Evolutionary conservation across 106 monocot species (phyloP).

Genomic region (Dendrobium huoshanense): DNA sequence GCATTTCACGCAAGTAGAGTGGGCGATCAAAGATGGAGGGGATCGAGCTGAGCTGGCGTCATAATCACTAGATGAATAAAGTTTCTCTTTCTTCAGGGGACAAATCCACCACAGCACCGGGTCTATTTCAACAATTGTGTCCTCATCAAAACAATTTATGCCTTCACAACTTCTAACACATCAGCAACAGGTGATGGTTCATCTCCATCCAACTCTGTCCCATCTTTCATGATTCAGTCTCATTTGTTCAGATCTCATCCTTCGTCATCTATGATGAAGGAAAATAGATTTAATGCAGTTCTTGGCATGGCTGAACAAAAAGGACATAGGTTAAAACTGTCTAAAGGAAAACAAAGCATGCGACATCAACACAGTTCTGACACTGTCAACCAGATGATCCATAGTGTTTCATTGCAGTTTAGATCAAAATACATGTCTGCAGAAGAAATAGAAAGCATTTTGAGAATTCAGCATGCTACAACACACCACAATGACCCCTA

Average conservation of each 20-base stretch:
- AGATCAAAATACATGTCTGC: slow-evolving; percentile 92
- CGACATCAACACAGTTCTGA: slow-evolving; percentile 43
- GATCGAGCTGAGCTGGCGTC: background rate
- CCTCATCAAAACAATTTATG: slow-evolving; percentile 32
- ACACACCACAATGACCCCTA: slow-evolving; percentile 74
- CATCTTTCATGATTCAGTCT: slow-evolving; percentile 17
- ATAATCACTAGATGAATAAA: slow-evolving; percentile 28
- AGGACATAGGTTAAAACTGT: slow-evolving; percentile 41
- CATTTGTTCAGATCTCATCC: slow-evolving; percentile 18
- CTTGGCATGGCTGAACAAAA: slow-evolving; percentile 31
- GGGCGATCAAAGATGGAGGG: no score
- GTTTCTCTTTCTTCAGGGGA: slow-evolving; percentile 17
- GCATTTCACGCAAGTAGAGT: no score
- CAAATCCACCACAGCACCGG: slow-evolving; percentile 16
- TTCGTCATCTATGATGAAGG: slow-evolving; percentile 10
- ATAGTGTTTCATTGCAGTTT: slow-evolving; percentile 35
- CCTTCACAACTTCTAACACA: slow-evolving; percentile 33
- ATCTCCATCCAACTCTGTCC: slow-evolving; percentile 21
- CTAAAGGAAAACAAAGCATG: slow-evolving; percentile 40
- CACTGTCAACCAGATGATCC: slow-evolving; percentile 33
- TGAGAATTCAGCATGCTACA: slow-evolving; percentile 74
- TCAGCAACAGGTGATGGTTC: slow-evolving; percentile 50
- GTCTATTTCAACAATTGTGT: slow-evolving; percentile 33
- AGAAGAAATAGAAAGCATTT: slow-evolving; percentile 88
- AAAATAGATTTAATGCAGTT: slow-evolving; percentile 25